Evolutionary conservation across 192 early-diverging fungal genomes (phyloP), one percentile per base, ranked within the genome.

Genomic region (Spinellus fusiger): DNA sequence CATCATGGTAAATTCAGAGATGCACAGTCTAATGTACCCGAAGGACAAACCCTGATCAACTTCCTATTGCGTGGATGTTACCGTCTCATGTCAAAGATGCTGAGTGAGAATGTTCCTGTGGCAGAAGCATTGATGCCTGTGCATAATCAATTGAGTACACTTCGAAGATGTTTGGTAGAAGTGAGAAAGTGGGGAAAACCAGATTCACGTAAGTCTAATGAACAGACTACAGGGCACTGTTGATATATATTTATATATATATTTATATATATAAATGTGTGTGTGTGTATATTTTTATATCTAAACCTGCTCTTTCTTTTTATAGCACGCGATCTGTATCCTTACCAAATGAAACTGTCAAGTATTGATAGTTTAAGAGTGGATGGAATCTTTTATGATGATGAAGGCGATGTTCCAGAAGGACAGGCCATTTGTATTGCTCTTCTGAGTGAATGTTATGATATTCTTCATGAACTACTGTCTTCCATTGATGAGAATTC

Each of bases 301-400:
- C 4, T 34, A 27, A 12, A 16, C 49, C 16, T 7, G 35, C 31
- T 51, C 46, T 28, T 18, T 55, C 27, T 27, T 49, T 22, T 58
- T n/a, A 15, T 63, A 80, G 78, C 78, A 7, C 79, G 81, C 29
- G 89, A 93, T 47, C 62, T 94, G 49, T 87, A 92, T 70, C 89
- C 89, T 16, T 95, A 93, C 74, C 91, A 94, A 74, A 84, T 95
- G 81, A 92, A 92, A 60, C 74, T 95, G 47, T 82, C 87, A 2
- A 83, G 80, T 32, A 86, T 95, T 69, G 90, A 95, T 57, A 88
- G 87, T 55, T 68, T 89, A 77, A 82, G 89, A 33, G 77, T 81
- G 6, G 87, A 93, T 65, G 93, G 93, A 40, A 90, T 89, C 66
- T 95, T 93, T 65, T 74, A 88, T 35, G 89, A 89, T 61, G 86